Percentiles rank a stretch among this genome's conserved stretches.
Evolutionary conservation across 805 yeast species (phyloP).

Genomic region (Metschnikowia kunwiensis): DNA sequence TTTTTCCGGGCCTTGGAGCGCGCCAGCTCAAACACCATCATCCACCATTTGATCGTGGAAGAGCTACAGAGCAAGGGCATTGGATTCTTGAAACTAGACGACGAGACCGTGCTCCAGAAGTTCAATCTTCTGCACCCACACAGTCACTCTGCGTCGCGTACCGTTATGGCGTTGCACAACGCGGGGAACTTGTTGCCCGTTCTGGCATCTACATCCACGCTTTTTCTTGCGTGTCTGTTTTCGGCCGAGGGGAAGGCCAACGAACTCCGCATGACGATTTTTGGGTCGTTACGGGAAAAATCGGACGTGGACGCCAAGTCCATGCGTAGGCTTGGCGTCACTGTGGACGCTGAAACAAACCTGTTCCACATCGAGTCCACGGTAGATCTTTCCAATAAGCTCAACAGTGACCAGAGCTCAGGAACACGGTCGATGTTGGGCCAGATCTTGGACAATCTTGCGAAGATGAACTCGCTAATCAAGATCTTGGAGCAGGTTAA

Average conservation of each 20-base stretch:
- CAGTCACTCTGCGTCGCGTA: slow-evolving; percentile 1
- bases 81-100: slow-evolving; percentile 23
- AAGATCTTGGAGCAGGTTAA: slow-evolving; percentile 33
- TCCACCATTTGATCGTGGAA: slow-evolving; percentile 51
- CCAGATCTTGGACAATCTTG: slow-evolving; percentile 28
- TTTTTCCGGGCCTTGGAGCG: slow-evolving; percentile 41
- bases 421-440: slow-evolving; percentile 19
- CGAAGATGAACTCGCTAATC: slow-evolving; percentile 31
- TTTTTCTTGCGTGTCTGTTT: slow-evolving; percentile 32
- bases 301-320: slow-evolving; percentile 14
- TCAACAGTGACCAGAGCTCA: slow-evolving; percentile 19
- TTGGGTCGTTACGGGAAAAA: slow-evolving; percentile 22
- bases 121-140: slow-evolving; percentile 5
- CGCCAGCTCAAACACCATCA: slow-evolving; percentile 44
- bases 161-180: slow-evolving; percentile 21
- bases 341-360: slow-evolving; percentile 20
- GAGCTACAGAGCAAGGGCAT: slow-evolving; percentile 44
- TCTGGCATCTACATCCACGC: slow-evolving; percentile 30
- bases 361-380: slow-evolving; percentile 30
- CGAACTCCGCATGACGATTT: slow-evolving; percentile 26
- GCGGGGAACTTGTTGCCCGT: slow-evolving; percentile 31
- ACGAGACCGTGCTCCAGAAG: not conserved
- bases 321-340: slow-evolving; percentile 22
- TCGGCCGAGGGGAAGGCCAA: slow-evolving; percentile 20
- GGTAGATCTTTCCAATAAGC: slow-evolving; percentile 25